These are phyloP conservation scores for Intubia oerlemansii DNA, from an alignment of 2,329 filamentous ascomycete genomes.

Conservation along the genomic window DNA sequence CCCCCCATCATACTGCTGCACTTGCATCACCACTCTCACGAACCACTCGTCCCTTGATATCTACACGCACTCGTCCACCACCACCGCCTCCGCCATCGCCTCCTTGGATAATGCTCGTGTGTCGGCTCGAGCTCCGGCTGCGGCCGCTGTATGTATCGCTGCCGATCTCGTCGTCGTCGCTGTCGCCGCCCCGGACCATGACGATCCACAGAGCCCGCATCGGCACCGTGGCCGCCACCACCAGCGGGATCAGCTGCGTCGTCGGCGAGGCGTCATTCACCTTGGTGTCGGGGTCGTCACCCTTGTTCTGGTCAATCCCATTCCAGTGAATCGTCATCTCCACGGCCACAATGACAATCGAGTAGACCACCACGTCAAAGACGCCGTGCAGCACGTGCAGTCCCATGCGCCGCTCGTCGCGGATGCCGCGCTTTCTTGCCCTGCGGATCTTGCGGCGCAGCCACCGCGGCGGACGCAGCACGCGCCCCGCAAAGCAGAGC, in stretches of 20 bases:
- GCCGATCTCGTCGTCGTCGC: too few relatives aligned
- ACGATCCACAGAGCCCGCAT: constrained; percentile 1
- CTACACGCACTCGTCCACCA: too few relatives aligned
- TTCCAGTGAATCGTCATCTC: constrained; percentile 10
- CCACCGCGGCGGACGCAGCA: constrained; percentile 2
- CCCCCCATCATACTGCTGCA: too few relatives aligned
- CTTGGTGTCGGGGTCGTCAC: too few relatives aligned
- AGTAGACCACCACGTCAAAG: background rate
- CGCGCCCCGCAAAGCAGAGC: background rate
- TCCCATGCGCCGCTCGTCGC: background rate
- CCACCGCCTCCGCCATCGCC: too few relatives aligned
- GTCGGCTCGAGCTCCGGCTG: too few relatives aligned
- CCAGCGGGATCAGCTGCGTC: constrained; percentile 8
- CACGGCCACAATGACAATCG: constrained; percentile 1
- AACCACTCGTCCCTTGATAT: too few relatives aligned
- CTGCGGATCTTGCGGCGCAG: constrained; percentile 3
- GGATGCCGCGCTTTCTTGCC: constrained; percentile 1
- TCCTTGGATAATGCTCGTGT: too few relatives aligned
- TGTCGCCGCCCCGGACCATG: too few relatives aligned
- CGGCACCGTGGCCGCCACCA: constrained; percentile 1
- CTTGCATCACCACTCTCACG: too few relatives aligned
- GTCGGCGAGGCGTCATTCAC: constrained; percentile 8
- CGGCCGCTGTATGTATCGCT: too few relatives aligned
- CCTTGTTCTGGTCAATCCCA: constrained; percentile 8
- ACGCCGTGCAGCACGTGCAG: constrained; percentile 2